Base-by-base conservation (phyloP, 441 rosid species). In the Erodium moschatum region DNA sequence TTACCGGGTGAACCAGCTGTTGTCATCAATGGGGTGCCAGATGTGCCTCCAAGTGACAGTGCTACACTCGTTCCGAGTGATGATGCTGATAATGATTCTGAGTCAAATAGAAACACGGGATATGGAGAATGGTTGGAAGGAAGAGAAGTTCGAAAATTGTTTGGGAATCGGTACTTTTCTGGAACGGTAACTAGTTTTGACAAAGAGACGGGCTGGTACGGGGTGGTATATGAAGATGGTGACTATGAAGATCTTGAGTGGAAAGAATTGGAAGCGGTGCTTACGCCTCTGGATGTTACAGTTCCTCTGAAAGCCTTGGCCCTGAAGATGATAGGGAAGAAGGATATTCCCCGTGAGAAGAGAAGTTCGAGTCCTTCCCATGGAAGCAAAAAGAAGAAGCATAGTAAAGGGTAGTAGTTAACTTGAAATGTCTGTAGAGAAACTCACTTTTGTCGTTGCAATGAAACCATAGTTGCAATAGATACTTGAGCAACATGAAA, bases 81-180 rank as follows among this genome's bases (percentile, higher is more conserved):
- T 69, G 42, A 77, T 69, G 42, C 42, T 29, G 21, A 1, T 38
- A 70, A 20, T 35, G 84, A 80, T 31, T 74, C 70, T 21, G 66
- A 74, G 67, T 42, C 78, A 1, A 78, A 71, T 10, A 67, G 69
- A 48, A 72, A 69, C 64, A 20, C 77, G 44, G 84, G 84, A 72
- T 83, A 83, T 0, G 96, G 97, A 12, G 86, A 81, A 69, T 90
- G 98, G 97, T 68, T 92, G 68, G 88, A 80, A 78, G 97, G 96
- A 67, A 84, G 98, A 76, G 79, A 85, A 75, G 94, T 90, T 52
- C 73, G 48, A 54, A 92, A 89, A 68, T 68, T 81, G 78, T 90
- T 90, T 68, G 86, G 75, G 65, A 83, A 76, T 10, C 65, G 35
- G 4, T 81, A 82, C 73, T 89, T 81, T 73, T 63, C 74, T 0